Percentiles rank a stretch among this genome's conserved stretches.
phyloP scores from a whole-genome alignment of 2,329 filamentous ascomycete species.

The Penicillium sp. region DNA sequence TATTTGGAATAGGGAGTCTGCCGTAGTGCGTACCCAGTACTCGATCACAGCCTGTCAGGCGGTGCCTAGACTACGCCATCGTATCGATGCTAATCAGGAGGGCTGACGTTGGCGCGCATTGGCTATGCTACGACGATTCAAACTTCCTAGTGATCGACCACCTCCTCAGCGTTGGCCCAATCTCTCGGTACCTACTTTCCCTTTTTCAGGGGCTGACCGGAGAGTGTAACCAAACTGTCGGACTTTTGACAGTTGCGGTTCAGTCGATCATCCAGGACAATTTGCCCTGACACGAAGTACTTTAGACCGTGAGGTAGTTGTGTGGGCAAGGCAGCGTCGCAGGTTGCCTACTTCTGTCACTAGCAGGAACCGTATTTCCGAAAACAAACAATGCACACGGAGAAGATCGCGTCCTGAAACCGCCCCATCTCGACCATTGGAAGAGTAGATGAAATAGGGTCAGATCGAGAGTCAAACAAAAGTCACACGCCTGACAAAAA shows the following conservation, averaged over 20 bases:
- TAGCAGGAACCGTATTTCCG: neutral
- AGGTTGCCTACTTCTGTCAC: slow-evolving; percentile 7
- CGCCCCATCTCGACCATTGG: slow-evolving; percentile 6
- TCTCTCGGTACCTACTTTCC: neutral
- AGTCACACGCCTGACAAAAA: slow-evolving; percentile 6
- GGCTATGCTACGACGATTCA: slow-evolving; percentile 2
- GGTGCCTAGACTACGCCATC: neutral
- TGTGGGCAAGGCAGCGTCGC: neutral
- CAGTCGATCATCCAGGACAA: neutral
- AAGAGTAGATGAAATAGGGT: neutral
- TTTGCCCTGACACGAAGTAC: neutral
- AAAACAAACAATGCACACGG: slow-evolving; percentile 6
- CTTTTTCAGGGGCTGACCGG: neutral
- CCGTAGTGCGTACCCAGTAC: neutral
- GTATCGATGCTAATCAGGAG: neutral
- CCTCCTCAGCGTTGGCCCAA: neutral
- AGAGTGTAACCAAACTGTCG: neutral
- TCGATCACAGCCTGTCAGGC: neutral
- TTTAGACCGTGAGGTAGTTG: neutral
- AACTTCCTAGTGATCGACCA: slow-evolving; percentile 13
- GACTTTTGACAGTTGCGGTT: neutral
- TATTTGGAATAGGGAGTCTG: neutral
- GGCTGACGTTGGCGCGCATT: slow-evolving; percentile 3
- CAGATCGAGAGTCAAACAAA: neutral
- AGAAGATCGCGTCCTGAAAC: slow-evolving; percentile 22